Percentiles rank a stretch among this genome's conserved stretches.
Conservation (phyloP, 176 grass and related monocot species). For the Musa itinerans region DNA sequence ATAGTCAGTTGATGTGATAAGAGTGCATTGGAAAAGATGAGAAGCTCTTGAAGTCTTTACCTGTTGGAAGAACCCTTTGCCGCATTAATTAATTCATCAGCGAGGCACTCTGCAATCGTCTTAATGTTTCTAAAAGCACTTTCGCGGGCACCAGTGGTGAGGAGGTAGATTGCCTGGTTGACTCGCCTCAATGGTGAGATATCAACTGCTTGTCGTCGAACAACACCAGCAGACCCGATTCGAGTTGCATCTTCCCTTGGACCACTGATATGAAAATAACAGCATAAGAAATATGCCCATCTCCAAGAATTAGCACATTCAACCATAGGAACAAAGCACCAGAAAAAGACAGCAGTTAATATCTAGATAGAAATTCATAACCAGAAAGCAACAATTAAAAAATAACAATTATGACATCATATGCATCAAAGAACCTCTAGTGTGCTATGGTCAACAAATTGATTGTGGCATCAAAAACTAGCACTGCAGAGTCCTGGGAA, state of each 20-base stretch:
- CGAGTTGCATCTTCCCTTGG: conserved; percentile 17
- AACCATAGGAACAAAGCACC: too few species aligned
- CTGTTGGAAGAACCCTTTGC: conserved; percentile 11
- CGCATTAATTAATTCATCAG: conserved; percentile 14
- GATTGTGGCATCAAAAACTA: too few species aligned
- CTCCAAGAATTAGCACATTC: too few species aligned
- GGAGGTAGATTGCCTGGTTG: conserved; percentile 12
- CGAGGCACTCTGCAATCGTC: conserved; percentile 14
- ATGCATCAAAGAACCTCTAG: too few species aligned
- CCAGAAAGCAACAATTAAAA: too few species aligned
- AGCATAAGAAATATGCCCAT: neutral
- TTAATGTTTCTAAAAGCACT: conserved; percentile 18
- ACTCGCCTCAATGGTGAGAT: conserved; percentile 16
- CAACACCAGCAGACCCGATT: conserved; percentile 14
- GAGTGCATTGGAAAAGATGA: neutral
- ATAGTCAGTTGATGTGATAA: too few species aligned
- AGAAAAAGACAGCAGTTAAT: too few species aligned
- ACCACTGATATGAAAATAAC: neutral
- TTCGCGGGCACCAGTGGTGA: conserved; percentile 9
- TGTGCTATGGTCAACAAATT: too few species aligned
- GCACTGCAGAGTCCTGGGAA: too few species aligned
- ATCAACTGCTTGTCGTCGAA: conserved; percentile 11
- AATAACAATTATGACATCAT: too few species aligned
- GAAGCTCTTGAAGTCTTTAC: neutral
- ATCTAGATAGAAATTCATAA: too few species aligned